Evolutionary conservation across 805 yeast species (phyloP), one percentile per base, ranked within the genome.

Genomic region (Candida sanyiensis): DNA sequence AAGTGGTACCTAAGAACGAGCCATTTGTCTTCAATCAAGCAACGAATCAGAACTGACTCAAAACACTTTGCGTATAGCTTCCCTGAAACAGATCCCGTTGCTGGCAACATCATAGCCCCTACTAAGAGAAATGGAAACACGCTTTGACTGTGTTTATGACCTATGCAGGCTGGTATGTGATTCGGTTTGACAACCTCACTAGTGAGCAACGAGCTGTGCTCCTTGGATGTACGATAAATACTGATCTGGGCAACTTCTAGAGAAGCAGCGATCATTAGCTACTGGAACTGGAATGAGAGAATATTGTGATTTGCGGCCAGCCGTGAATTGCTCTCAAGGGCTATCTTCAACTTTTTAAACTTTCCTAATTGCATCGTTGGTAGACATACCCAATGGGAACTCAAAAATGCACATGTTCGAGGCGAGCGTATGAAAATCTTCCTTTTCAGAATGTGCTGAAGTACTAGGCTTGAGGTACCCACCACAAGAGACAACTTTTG

Each of bases 401-500:
- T 44, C 47, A 27, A 29, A 36, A 5, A 44, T 34, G 4, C 26
- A 24, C 23, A 44, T 17, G 11, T 21, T 38, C 2, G 34, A 33
- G 10, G 36, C 15, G 4, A 44, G 22, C 13, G 31, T 12, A n/a
- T 30, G 23, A 17, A 36, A 15, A 6, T 27, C 21, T 3, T 22
- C 27, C 17, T 26, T 10, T 11, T 32, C 37, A 7, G 28, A 19
- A 9, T 12, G 19, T 6, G 16, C 20, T 10, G 29, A 20, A 5
- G 33, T 11, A 25, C 37, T 33, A n/a, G 49, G 36, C 15, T 38
- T 32, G 2, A 48, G n/a, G 12, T 38, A 40, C 12, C 54, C 54
- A 30, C 54, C 54, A 16, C 40, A 22, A 5, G 34, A 25, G 5
- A 44, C 39, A 2, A 48, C 39, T 24, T 40, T 48, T 6, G 52